Evolutionary conservation across 2,329 filamentous ascomycete genomes (phyloP), one percentile per base, ranked within the genome.

Genomic region (Ophiostoma triangulosporum): DNA sequence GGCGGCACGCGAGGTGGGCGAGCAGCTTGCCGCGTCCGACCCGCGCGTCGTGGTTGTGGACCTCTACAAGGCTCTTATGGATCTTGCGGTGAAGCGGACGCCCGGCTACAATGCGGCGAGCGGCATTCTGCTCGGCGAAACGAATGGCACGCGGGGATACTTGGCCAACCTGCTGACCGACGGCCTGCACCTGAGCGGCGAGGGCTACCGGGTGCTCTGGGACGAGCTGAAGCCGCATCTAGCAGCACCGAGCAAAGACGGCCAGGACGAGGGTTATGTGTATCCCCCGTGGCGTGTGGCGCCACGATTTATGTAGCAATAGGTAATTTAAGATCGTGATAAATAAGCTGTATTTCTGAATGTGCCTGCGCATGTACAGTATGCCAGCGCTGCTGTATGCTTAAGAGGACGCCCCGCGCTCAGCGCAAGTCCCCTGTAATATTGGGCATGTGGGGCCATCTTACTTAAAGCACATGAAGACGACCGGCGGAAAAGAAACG

Each of bases 41-140:
- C 71, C 86, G 0, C 84, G 76, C 2, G 72, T 91, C 3, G 73
- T 80, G 0, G 76, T 91, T 1, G 70, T 95, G 22, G 88, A 97
- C 66, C 74, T 97, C 1, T 94, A 87, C 80, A 76, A 78, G 57
- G 80, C 80, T 0, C 76, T 96, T 61, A 87, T 95, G 81, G 73
- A 78, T 53, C 73, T 78, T 75, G 90, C 66, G 70, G 78, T 67
- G 65, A 75, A 65, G 64, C 78, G 68, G 68, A 78, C 67, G 64
- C 78, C 64, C 60, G 69, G 74, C 49, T 84, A 81, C 62, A 74
- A 81, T 52, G 70, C 66, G 46, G 70, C 67, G 5, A 51, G 38
- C 48, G 70, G 70, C 6, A 69, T 70, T 15, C 66, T 68, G 61
- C 69, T 80, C 31, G 77, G 77, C 2, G 73, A 76, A 26, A 70